Evolutionary conservation across 2,329 filamentous ascomycete species (phyloP), one percentile per base, ranked within the genome.

Genomic region (Elsinoe ampelina): DNA sequence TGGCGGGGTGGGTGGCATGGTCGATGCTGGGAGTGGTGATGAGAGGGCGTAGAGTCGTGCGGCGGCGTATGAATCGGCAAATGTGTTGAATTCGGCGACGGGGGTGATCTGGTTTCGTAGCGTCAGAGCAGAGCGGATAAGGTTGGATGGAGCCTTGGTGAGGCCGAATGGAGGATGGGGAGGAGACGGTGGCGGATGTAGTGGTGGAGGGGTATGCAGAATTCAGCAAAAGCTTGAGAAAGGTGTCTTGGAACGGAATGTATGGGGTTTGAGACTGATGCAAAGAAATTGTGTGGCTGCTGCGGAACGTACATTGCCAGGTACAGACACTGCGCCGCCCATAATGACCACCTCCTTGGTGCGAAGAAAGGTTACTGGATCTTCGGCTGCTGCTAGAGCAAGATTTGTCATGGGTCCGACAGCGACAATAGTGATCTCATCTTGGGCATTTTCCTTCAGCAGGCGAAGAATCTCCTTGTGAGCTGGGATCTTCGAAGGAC

Each of bases 321-420:
- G 80, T 43, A 83, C 74, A 58, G 87, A 78, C 55, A 98, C 80
- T 20, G 88, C 85, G 59, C 93, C 93, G 58, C 92, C 93, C 93
- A 98, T 98, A 47, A 96, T 87, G 3, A 95, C 85, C 2, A 98
- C 80, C 71, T 97, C 90, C 70, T 95, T 95, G 50, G 84, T 88
- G 42, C 84, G 83, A 57, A 98, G 77, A 70, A 98, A 96, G 0
- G 90, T 85, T 70, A 92, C 89, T 0, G 91, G 85, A 63, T 97
- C 92, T 65, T 89, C 83, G 12, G 89, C 84, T 2, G 93, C 91
- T 2, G 93, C 93, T 22, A 95, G 72, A 1, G 93, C 93, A 30
- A 95, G 75, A 68, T 95, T 98, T n/a, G 93, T 97, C 63, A 97
- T 75, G 1, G 93, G 93, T 0, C 93, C 93, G 50, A 97, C 79